phyloP scores from a whole-genome alignment of 768 basidiomycete genomes.

The Sarcodon sp. region DNA sequence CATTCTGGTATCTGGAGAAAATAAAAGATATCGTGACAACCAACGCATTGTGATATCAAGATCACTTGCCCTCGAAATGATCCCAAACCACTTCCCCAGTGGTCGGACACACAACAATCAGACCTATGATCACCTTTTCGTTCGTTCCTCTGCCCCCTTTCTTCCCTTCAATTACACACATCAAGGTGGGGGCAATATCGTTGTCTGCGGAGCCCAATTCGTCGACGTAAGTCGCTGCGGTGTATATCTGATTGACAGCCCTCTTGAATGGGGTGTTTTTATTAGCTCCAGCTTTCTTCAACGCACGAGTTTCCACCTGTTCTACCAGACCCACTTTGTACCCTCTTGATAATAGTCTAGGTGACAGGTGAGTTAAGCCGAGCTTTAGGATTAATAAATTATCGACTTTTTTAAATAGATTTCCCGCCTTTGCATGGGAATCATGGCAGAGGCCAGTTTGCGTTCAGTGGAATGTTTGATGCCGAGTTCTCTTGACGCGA shows the following conservation, averaged over 20 bases:
- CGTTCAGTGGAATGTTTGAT: slow-evolving; percentile 62
- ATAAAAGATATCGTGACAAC: neutral
- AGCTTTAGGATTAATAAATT: neutral
- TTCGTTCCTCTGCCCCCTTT: slow-evolving; percentile 26
- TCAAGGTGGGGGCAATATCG: slow-evolving; percentile 44
- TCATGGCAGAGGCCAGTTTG: slow-evolving; percentile 64
- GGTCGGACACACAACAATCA: slow-evolving; percentile 72
- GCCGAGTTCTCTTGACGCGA: slow-evolving; percentile 65
- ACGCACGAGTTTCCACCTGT: slow-evolving; percentile 79
- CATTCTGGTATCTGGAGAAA: slow-evolving; percentile 55
- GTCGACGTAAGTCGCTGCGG: slow-evolving; percentile 83
- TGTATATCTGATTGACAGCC: slow-evolving; percentile 67
- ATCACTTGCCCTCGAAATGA: slow-evolving; percentile 58
- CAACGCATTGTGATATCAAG: neutral
- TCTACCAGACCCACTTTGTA: slow-evolving; percentile 76
- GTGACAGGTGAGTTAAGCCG: neutral
- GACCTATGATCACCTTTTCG: slow-evolving; percentile 40
- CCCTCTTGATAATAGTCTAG: slow-evolving; percentile 62
- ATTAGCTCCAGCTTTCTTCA: slow-evolving; percentile 75
- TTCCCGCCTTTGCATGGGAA: slow-evolving; percentile 56
- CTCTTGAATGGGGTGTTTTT: slow-evolving; percentile 63
- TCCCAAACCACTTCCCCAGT: slow-evolving; percentile 95
- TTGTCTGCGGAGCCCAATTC: slow-evolving; percentile 51
- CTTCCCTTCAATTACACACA: slow-evolving; percentile 58
- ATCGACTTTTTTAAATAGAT: slow-evolving; percentile 67